Base-by-base conservation (phyloP, 2,329 filamentous ascomycete species). In the Diaporthe velutina region DNA sequence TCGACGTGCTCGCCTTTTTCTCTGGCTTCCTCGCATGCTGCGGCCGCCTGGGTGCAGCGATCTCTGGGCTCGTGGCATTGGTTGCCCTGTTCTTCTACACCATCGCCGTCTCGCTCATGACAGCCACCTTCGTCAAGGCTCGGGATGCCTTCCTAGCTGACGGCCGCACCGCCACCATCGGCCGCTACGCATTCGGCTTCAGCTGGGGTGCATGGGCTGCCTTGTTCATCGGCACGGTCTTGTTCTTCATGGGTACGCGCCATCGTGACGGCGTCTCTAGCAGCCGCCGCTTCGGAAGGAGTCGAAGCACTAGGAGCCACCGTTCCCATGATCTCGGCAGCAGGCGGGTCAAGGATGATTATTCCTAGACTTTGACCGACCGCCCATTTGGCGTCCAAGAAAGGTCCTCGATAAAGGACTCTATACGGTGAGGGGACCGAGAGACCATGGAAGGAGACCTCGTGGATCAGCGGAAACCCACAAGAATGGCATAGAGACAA, bases 111-210 rank as follows among this genome's bases (percentile, higher is more conserved):
- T 85, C 91, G 10, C 85, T 96, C 45, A 95, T 95, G 92, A 96
- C 94, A 92, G 89, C 88, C 54, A 87, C 85, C 78, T 94, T 94
- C 78, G 92, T 95, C 79, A 86, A 90, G 79, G 93, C 91, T 73
- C 93, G 93, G 81, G 86, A 95, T 79, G 86, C 85, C 50, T 96
- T 96, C 87, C 84, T 83, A 48, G 80, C 80, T 48, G 87, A 84
- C 73, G 89, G 88, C 75, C 89, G 90, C 72, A 80, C 82, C 25
- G 93, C 94, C 40, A 83, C 81, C 15, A 82, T 97, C 50, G 94
- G 94, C 71, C 80, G 80, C 42, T 94, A 93, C 80, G 93, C 91
- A 28, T 94, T 95, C 80, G 94, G 90, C 58, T 96, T 95, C 85
- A 92, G 91, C 77, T 97, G 94, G 94, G 92, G 88, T 22, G 89